Percentiles rank a stretch among this genome's conserved stretches.
phyloP scores from a whole-genome alignment of 1,284 basidiomycete species.

The Trametes polyzona region DNA sequence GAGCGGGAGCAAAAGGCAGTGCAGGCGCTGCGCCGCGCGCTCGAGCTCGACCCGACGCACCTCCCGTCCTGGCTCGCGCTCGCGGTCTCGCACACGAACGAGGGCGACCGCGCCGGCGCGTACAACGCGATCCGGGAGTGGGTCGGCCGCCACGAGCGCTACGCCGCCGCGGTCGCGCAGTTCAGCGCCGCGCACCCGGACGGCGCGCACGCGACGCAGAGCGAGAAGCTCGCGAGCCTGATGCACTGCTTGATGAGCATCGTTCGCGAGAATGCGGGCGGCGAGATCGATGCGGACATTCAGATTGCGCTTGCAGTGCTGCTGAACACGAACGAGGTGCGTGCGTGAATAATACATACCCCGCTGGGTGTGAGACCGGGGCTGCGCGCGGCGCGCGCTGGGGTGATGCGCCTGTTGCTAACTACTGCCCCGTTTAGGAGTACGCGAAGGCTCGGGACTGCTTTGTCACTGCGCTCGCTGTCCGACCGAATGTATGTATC shows the following conservation, averaged over 20 bases:
- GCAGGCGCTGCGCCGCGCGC: slow-evolving; percentile 80
- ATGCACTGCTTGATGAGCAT: slow-evolving; percentile 72
- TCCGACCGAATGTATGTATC: slow-evolving; percentile 78
- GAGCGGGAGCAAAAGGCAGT: slow-evolving; percentile 94
- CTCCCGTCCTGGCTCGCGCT: slow-evolving; percentile 90
- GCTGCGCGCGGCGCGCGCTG: background rate
- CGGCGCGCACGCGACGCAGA: slow-evolving; percentile 36
- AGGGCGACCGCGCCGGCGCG: slow-evolving; percentile 75
- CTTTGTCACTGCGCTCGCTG: slow-evolving; percentile 87
- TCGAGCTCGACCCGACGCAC: slow-evolving; percentile 80
- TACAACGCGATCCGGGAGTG: slow-evolving; percentile 85
- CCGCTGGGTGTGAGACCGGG: too few relatives aligned
- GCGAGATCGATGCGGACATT: slow-evolving; percentile 87
- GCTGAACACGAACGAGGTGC: slow-evolving; percentile 88
- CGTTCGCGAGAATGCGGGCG: slow-evolving; percentile 57
- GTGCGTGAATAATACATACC: too few relatives aligned
- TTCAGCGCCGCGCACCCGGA: slow-evolving; percentile 44
- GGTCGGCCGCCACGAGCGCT: slow-evolving; percentile 66
- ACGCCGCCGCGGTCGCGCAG: slow-evolving; percentile 51
- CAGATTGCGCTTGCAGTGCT: slow-evolving; percentile 95
- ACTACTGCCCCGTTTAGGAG: slow-evolving; percentile 61
- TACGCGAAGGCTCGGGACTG: slow-evolving; percentile 94
- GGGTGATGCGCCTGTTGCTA: slow-evolving; percentile 4
- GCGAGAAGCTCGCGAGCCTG: slow-evolving; percentile 51
- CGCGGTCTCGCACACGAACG: slow-evolving; percentile 92